These are phyloP conservation scores for Hanseniaspora uvarum DNA, from an alignment of 1,139 yeast species.

Conservation along the genomic window DNA sequence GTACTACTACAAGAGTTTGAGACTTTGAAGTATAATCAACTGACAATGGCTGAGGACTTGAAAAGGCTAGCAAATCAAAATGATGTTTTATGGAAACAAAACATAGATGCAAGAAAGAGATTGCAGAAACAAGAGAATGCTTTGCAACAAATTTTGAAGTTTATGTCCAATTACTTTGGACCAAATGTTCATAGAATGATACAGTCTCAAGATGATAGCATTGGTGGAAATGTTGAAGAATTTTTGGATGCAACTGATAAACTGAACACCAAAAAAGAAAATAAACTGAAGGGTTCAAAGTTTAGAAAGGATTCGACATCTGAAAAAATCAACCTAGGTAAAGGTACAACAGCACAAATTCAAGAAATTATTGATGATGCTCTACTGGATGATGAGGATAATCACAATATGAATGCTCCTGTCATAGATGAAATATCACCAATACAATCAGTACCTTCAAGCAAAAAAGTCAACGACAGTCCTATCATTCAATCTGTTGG, in stretches of 20 bases:
- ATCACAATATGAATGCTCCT: slow-evolving; percentile 8
- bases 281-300: slow-evolving; percentile 14
- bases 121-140: slow-evolving; percentile 80
- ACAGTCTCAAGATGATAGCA: slow-evolving; percentile 27
- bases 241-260: slow-evolving; percentile 12
- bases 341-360: slow-evolving; percentile 12
- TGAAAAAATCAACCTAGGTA: slow-evolving; percentile 8
- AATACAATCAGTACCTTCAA: neutral
- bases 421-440: slow-evolving; percentile 7
- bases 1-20: slow-evolving; percentile 63
- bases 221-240: slow-evolving; percentile 13
- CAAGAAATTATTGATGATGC: slow-evolving; percentile 16
- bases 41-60: slow-evolving; percentile 72
- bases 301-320: slow-evolving; percentile 15
- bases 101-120: slow-evolving; percentile 70
- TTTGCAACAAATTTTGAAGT: slow-evolving; percentile 74
- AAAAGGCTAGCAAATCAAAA: slow-evolving; percentile 76
- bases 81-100: slow-evolving; percentile 83
- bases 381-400: neutral
- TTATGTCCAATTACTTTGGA: slow-evolving; percentile 76
- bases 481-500: slow-evolving; percentile 15
- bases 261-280: slow-evolving; percentile 8
- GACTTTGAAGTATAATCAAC: slow-evolving; percentile 63
- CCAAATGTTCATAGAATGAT: slow-evolving; percentile 43
- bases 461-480: slow-evolving; percentile 9